Evolutionary conservation across 345 rosid genomes (phyloP), one percentile per base, ranked within the genome.

Genomic region (Durio zibethinus): DNA sequence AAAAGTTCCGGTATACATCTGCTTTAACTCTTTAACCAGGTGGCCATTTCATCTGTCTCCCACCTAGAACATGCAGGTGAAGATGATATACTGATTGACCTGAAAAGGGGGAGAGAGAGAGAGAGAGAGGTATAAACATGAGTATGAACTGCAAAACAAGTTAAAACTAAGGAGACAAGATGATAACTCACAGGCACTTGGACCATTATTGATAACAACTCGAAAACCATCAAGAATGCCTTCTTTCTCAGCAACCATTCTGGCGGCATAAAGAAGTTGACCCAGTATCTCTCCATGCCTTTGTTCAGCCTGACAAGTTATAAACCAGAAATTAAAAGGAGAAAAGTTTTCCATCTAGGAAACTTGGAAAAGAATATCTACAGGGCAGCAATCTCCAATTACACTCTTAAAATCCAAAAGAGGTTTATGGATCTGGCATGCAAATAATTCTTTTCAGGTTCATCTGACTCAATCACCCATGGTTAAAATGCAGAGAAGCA

Each of bases 41-140:
- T 16, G 98, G 97, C 98, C 97, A 94, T 78, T 90, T 91, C 95
- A 94, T 80, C 83, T 91, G 92, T 72, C 98, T 82, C 52, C 98
- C 97, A 1, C 97, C 99, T 23, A 93, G 83, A 71, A 92, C 90
- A 47, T 93, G 99, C 81, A 96, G 82, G 82, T 93, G 99, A 57
- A 96, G 93, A 85, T 93, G 97, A 85, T 90, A 90, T 77, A 93
- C 97, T 73, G 99, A 93, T 91, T 96, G 97, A 79, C 97, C 99
- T 92, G 87, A 27, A 80, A n/a, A 70, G n/a, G n/a, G n/a, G 31
- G 50, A 40, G 18, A 10, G 11, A 38, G 27, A 16, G 59, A 54
- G 2, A 18, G 40, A 42, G 1, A 27, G 56, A 20, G 2, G 10
- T 45, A 48, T 66, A 54, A 68, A 64, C 74, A 68, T 11, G 9